A percentile compares a stretch with the other conserved stretches of the same genome.
Conservation (phyloP, 768 basidiomycete genomes). For the Brasilioporus rufonigricans region DNA sequence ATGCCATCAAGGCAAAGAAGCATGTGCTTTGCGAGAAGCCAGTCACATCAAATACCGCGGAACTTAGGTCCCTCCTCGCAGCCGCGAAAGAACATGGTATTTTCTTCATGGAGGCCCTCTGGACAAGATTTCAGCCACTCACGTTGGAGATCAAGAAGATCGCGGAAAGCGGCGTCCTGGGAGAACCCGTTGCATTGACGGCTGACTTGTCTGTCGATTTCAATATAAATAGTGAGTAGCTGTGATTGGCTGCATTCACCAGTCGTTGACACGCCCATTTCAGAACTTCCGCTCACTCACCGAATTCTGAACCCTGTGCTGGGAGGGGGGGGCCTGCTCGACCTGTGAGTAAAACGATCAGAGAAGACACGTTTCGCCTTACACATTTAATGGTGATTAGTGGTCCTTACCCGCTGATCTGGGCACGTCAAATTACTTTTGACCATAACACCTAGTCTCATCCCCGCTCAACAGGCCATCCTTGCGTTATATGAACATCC, state of each 20-base stretch:
- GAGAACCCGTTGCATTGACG: conserved; percentile 61
- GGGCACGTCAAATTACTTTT: conserved; percentile 44
- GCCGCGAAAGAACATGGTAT: conserved; percentile 76
- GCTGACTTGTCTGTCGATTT: conserved; percentile 80
- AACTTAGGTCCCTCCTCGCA: conserved; percentile 67
- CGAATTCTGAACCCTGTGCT: conserved; percentile 76
- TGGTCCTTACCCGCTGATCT: conserved; percentile 80
- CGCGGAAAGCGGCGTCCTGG: conserved; percentile 60
- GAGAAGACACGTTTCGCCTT: background rate
- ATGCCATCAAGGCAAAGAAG: conserved; percentile 76
- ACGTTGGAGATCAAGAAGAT: conserved; percentile 61
- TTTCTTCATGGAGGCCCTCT: conserved; percentile 92
- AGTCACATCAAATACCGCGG: conserved; percentile 72
- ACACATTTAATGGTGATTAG: conserved; percentile 35
- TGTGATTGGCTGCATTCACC: background rate
- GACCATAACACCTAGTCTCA: conserved; percentile 9
- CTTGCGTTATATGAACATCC: conserved; percentile 78
- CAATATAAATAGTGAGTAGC: conserved; percentile 52
- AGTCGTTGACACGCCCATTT: background rate
- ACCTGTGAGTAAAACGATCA: conserved; percentile 54
- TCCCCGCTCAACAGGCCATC: conserved; percentile 54
- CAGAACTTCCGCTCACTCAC: conserved; percentile 67
- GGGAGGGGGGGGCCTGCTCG: conserved; percentile 81
- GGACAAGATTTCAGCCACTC: conserved; percentile 82
- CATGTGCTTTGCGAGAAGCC: conserved; percentile 91